Percentiles rank a stretch among this genome's conserved stretches.
Evolutionary conservation across 495 filamentous ascomycete genomes (phyloP).

Genomic region (Daldinia decipiens): DNA sequence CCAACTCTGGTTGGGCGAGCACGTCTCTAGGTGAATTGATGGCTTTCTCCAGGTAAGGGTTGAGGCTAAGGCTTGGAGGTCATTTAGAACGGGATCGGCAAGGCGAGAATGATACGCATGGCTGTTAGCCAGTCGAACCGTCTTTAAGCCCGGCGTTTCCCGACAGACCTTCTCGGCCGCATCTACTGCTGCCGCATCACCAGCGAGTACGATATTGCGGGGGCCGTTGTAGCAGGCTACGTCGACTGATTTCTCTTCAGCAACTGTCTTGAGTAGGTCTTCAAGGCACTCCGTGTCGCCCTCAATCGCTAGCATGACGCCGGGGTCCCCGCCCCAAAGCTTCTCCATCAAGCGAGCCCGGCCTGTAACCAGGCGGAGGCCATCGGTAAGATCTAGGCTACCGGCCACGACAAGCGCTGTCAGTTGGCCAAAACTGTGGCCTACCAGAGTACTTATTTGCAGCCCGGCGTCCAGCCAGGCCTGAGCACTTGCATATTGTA

Average conservation of each 20-base stretch:
- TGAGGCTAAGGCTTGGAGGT: conserved; percentile 41
- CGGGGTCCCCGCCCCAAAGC: conserved; percentile 59
- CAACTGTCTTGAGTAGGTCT: conserved; percentile 5
- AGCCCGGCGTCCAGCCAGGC: conserved; percentile 63
- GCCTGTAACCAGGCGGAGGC: conserved; percentile 53
- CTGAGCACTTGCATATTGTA: conserved; percentile 62
- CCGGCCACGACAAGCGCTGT: conserved; percentile 54
- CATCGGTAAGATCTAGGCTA: conserved; percentile 39
- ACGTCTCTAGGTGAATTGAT: conserved; percentile 49
- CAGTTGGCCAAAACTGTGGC: conserved; percentile 66
- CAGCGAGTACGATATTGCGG: conserved; percentile 49
- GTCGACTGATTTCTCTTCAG: conserved; percentile 4
- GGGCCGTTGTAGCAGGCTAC: conserved; percentile 57
- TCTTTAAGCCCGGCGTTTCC: conserved; percentile 13
- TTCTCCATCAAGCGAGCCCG: conserved; percentile 58
- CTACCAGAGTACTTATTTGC: conserved; percentile 52
- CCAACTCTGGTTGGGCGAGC: conserved; percentile 29
- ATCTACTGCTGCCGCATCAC: conserved; percentile 41
- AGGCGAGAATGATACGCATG: conserved; percentile 60
- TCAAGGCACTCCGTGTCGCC: conserved; percentile 19
- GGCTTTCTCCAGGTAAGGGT: conserved; percentile 46
- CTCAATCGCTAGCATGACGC: conserved; percentile 59
- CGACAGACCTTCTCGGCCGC: conserved; percentile 25
- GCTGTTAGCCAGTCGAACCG: conserved; percentile 49
- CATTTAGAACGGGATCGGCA: conserved; percentile 49